Percentiles rank a stretch among this genome's conserved stretches.
Conservation (phyloP, 2,329 filamentous ascomycete genomes). For the Cryphonectria carpinicola region DNA sequence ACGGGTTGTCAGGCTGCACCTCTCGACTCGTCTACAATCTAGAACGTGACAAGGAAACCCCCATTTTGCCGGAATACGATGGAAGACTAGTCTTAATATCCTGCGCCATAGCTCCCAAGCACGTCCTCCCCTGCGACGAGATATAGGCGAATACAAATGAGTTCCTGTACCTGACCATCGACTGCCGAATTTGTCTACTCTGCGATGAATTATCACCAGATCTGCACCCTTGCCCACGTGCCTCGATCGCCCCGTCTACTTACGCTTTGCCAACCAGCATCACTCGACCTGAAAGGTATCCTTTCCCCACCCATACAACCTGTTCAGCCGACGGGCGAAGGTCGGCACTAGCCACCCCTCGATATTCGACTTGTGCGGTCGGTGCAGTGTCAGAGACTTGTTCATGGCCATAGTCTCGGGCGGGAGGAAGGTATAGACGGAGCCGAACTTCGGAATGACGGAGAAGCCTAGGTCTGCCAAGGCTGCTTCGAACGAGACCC, state of each 20-base stretch:
- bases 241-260: background rate
- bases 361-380: constrained; percentile 43
- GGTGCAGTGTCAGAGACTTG: constrained; percentile 41
- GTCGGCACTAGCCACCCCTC: constrained; percentile 38
- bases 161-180: no score
- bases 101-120: no score
- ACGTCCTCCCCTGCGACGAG: no score
- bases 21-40: no score
- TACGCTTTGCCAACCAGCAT: constrained; percentile 24
- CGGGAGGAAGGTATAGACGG: constrained; percentile 46
- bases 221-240: background rate
- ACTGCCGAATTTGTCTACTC: no score
- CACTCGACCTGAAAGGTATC: constrained; percentile 38
- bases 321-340: constrained; percentile 38
- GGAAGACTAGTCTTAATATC: no score
- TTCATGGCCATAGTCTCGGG: constrained; percentile 34
- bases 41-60: no score
- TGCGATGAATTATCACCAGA: no score
- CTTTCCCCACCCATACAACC: constrained; percentile 43
- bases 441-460: constrained; percentile 45
- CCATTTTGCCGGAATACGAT: no score
- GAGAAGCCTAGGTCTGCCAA: constrained; percentile 40
- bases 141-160: no score
- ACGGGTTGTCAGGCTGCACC: no score
- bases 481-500: constrained; percentile 47